Base-by-base conservation (phyloP, 805 yeast genomes). In the Candida cerambycidarum region DNA sequence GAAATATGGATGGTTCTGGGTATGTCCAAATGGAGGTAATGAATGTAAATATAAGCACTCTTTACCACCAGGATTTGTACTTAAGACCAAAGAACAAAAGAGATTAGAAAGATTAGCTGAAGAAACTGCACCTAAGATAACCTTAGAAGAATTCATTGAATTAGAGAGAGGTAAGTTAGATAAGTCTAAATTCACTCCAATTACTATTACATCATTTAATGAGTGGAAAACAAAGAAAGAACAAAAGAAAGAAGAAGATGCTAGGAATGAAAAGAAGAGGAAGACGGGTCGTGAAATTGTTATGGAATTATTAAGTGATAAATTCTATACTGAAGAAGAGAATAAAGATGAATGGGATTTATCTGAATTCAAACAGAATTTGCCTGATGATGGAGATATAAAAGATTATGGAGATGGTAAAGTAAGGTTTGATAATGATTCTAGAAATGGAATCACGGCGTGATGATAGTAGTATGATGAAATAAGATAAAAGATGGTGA, bases 1-100 rank as follows among this genome's bases (percentile, higher is more conserved):
- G 45, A 92, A 92, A 61, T 93, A 93, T 62, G 99, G 99, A 59
- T 93, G 99, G 99, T 90, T 93, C 67, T 93, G 99, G 99, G 75
- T 78, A 15, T 93, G 99, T 72, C 99, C 99, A 19, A 88, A 88
- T 54, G 90, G 92, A 31, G 97, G 96, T 52, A 80, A 85, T 47
- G 84, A 80, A 47, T 93, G 99, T 79, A 92, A 84, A 73, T 93
- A 93, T 71, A 83, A 80, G 65, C 99, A 93, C 66, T 85, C 97
- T 7, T 75, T 93, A 58, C 99, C 99, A 31, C 90, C 95, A 36
- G 99, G 99, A 1, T 95, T 89, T 65, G 95, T 88, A 45, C 78
- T 93, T 69, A 93, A 93, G 75, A 95, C 99, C 28, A 92, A 90
- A 67, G 99, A 93, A 62, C 97, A 93, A 64, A 85, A 87, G 75